Conservation (phyloP, 306 rosid genomes). For the Glycine latifolia region DNA sequence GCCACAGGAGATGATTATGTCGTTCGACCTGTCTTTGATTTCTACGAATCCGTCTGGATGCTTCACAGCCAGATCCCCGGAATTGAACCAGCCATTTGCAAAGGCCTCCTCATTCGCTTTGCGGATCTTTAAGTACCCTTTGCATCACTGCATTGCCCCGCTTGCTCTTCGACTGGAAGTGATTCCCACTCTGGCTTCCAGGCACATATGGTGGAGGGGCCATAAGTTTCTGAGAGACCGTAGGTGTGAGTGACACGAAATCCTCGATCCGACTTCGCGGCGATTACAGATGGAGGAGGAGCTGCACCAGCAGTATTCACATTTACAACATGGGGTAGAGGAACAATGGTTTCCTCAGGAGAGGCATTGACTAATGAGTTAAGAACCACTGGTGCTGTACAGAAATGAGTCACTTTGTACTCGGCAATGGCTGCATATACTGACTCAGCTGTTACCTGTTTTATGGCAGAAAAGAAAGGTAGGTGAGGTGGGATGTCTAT, state of each 20-base stretch:
- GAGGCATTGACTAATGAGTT: slow-evolving; percentile 16
- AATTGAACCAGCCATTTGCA: slow-evolving; percentile 82
- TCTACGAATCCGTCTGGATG: slow-evolving; percentile 79
- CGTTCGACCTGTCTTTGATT: slow-evolving; percentile 85
- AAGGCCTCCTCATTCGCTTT: slow-evolving; percentile 67
- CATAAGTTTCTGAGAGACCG: slow-evolving; percentile 14
- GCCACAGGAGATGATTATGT: slow-evolving; percentile 79
- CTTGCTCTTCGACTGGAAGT: slow-evolving; percentile 20
- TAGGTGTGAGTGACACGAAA: slow-evolving; percentile 19
- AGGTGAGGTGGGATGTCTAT: too few species aligned
- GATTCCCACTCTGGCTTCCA: slow-evolving; percentile 31
- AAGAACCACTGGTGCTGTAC: slow-evolving; percentile 31
- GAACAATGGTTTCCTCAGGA: background rate
- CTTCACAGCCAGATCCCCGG: slow-evolving; percentile 81
- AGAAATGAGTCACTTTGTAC: slow-evolving; percentile 24
- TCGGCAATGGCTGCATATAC: background rate
- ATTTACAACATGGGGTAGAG: slow-evolving; percentile 20
- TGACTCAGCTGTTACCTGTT: slow-evolving; percentile 11
- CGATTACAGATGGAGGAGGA: slow-evolving; percentile 14
- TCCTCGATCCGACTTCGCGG: background rate
- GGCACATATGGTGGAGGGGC: slow-evolving; percentile 19
- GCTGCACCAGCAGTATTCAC: slow-evolving; percentile 18
- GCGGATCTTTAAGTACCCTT: slow-evolving; percentile 80
- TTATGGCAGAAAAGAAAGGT: too few species aligned
- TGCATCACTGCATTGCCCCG: slow-evolving; percentile 79